Conservation (phyloP, 192 early-diverging fungal species). For the Hyaloraphidium curvatum region DNA sequence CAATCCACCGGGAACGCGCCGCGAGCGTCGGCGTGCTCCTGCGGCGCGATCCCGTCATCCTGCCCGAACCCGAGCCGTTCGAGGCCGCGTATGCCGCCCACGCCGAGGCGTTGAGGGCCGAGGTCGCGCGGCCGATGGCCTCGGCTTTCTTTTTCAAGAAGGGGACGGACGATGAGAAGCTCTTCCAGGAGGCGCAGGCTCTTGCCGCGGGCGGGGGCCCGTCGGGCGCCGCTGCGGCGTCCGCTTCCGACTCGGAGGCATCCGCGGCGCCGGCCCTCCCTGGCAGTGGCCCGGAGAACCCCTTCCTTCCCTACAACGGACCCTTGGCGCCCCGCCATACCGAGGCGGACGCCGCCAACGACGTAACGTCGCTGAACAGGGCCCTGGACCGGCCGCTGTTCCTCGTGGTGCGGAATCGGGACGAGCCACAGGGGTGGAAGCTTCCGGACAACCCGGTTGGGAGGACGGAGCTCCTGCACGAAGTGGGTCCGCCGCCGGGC, state of each 20-base stretch:
- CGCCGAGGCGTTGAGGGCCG: slow-evolving; percentile 23
- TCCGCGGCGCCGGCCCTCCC: too few species aligned
- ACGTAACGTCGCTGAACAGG: slow-evolving; percentile 55
- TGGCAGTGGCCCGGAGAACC: too few species aligned
- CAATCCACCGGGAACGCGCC: too few species aligned
- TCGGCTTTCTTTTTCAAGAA: slow-evolving; percentile 60
- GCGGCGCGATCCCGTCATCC: slow-evolving; percentile 43
- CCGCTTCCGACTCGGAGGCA: slow-evolving; percentile 6
- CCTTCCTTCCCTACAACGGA: too few species aligned
- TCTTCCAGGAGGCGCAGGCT: slow-evolving; percentile 31
- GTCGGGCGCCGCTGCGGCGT: slow-evolving; percentile 5
- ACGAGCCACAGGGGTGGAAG: slow-evolving; percentile 38
- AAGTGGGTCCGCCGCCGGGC: slow-evolving; percentile 22
- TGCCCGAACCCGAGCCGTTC: slow-evolving; percentile 36
- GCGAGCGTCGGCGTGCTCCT: slow-evolving; percentile 39
- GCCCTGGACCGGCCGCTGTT: slow-evolving; percentile 56
- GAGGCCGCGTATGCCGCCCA: slow-evolving; percentile 33
- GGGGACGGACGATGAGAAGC: slow-evolving; percentile 44
- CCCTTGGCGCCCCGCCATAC: slow-evolving; percentile 34
- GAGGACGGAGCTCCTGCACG: slow-evolving; percentile 44
- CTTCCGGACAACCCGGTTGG: slow-evolving; percentile 49
- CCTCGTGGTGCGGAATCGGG: slow-evolving; percentile 49
- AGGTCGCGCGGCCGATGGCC: slow-evolving; percentile 33
- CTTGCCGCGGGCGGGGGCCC: too few species aligned
- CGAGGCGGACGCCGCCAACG: slow-evolving; percentile 38